These are phyloP conservation scores for Cicer chorassanicum DNA, from an alignment of 306 rosid genomes.

Conservation along the genomic window DNA sequence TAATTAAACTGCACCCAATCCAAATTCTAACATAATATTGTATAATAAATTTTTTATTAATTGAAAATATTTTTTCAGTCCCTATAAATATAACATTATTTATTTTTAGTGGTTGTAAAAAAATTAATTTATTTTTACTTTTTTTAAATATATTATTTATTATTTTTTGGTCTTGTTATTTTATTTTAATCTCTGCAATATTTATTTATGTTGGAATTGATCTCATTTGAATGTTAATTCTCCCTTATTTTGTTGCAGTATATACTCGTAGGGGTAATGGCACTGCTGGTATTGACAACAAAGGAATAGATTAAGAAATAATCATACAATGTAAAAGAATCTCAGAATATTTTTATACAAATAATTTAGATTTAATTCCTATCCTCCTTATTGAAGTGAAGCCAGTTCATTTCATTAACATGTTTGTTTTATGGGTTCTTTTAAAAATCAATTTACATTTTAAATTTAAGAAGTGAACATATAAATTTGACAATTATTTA, in stretches of 20 bases:
- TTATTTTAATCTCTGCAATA: too few species aligned
- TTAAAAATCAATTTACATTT: not conserved
- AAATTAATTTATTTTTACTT: too few species aligned
- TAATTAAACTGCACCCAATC: too few species aligned
- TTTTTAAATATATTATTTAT: too few species aligned
- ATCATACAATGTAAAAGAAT: slow-evolving; percentile 12
- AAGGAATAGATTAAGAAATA: slow-evolving; percentile 58
- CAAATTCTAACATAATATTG: too few species aligned
- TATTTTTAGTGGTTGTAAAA: too few species aligned
- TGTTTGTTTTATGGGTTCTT: not conserved
- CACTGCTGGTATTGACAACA: slow-evolving; percentile 77
- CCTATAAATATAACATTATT: too few species aligned
- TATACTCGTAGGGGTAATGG: slow-evolving; percentile 74
- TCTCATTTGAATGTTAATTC: slow-evolving; percentile 9
- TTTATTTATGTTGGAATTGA: too few species aligned
- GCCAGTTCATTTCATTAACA: not conserved
- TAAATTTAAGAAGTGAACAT: not conserved
- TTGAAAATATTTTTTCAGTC: too few species aligned
- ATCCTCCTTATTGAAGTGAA: slow-evolving; percentile 17
- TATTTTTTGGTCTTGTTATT: too few species aligned
- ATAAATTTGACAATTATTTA: not conserved
- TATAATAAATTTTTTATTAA: too few species aligned
- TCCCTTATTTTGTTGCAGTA: slow-evolving; percentile 59
- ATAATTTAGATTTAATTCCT: slow-evolving; percentile 20
- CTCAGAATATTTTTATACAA: not conserved